These are phyloP conservation scores for Yamadazyma mexicana DNA, from an alignment of 1,139 yeast genomes.

Conservation along the genomic window DNA sequence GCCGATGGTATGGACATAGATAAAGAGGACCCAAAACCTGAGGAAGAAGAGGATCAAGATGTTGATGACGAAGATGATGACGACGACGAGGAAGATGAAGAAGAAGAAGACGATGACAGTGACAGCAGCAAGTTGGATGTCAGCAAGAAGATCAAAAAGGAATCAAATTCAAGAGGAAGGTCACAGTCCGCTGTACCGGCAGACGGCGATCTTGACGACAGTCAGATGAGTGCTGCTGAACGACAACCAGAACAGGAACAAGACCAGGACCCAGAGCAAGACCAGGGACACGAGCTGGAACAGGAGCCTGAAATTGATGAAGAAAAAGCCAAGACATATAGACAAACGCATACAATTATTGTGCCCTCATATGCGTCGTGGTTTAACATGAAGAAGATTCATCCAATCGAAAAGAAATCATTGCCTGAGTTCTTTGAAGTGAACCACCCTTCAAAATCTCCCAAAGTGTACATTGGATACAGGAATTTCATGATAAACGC, in stretches of 20 bases:
- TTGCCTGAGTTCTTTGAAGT: slow-evolving; percentile 88
- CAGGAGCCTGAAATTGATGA: slow-evolving; percentile 16
- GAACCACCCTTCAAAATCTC: slow-evolving; percentile 79
- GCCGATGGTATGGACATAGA: no score
- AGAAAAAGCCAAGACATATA: slow-evolving; percentile 16
- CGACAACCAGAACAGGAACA: slow-evolving; percentile 1
- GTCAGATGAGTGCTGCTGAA: no score
- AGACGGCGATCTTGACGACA: not conserved
- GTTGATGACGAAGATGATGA: slow-evolving; percentile 3
- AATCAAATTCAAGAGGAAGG: slow-evolving; percentile 1
- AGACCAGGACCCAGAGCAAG: no score
- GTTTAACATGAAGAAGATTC: slow-evolving; percentile 77
- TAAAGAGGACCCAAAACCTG: slow-evolving; percentile 5
- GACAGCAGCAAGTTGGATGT: not conserved
- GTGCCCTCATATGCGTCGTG: slow-evolving; percentile 92
- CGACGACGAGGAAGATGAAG: slow-evolving; percentile 5
- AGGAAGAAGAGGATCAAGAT: slow-evolving; percentile 3
- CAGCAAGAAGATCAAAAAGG: slow-evolving; percentile 5
- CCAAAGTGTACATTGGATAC: slow-evolving; percentile 80
- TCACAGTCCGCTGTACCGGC: slow-evolving; percentile 3
- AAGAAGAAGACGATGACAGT: slow-evolving; percentile 5
- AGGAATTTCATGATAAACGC: slow-evolving; percentile 94
- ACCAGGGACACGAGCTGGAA: slow-evolving; percentile 8
- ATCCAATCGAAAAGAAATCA: slow-evolving; percentile 65
- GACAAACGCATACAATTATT: slow-evolving; percentile 86